Base-by-base conservation (phyloP, 345 rosid species). In the Aquilaria sinensis region DNA sequence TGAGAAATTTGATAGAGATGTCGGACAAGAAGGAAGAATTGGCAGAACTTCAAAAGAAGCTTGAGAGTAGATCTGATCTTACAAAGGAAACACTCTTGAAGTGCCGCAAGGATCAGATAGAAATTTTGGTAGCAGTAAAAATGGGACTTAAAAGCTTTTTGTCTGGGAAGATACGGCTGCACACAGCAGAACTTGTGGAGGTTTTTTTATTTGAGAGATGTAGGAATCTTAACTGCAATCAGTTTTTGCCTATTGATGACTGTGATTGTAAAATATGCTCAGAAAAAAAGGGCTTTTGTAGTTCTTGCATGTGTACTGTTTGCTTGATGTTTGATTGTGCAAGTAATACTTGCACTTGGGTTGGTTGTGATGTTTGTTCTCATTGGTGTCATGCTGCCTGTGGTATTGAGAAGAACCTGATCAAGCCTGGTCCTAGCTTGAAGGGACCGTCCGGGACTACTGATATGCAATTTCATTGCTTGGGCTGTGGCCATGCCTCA, bases 381-480 rank as follows among this genome's bases (percentile, higher is more conserved):
- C 97, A 90, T 77, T 90, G 97, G 97, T 90, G 96, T 67, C 97
- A 90, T 60, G 89, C 97, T 54, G 84, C 85, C 2, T 90, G 97
- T 80, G 97, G 97, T 30, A 74, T 86, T 63, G 86, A 83, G 74
- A 75, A 76, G 75, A 86, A 84, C 71, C 81, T 88, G 23, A 88
- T 90, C 57, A 85, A 77, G 60, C 90, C 91, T 0, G 96, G 90
- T 56, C 88, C 79, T 43, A 88, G 87, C 77, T 69, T 88, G 84
- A 90, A 82, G 72, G 89, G 90, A 49, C 85, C 85, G 1, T 65
- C 77, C 3, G 96, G 96, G 31, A 81, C 82, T 31, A 76, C 76
- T 4, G 96, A 84, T 83, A 84, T 89, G 83, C 75, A 86, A 73
- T 89, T 89, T 65, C 83, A 86, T 61, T 89, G 96, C 71, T 74